phyloP scores from a whole-genome alignment of 352 stramenopile species.

The Phytopythium mirpurense region DNA sequence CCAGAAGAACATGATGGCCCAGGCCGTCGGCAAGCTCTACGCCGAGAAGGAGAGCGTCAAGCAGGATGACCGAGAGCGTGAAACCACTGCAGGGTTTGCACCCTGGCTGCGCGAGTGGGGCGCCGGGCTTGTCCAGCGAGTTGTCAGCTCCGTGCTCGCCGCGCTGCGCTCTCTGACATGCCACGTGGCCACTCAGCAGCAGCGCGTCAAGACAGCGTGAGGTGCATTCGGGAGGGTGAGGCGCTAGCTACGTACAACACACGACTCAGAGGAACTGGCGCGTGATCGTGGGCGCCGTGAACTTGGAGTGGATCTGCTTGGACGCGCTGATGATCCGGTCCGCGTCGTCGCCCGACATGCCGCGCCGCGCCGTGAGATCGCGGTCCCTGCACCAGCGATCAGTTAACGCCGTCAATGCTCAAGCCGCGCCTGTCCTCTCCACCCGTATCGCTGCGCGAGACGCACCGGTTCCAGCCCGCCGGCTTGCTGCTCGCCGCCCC shows the following conservation, averaged over 20 bases:
- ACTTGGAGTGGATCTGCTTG: slow-evolving; percentile 82
- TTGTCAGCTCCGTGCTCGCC: slow-evolving; percentile 14
- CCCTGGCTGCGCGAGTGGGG: slow-evolving; percentile 3
- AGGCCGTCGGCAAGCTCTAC: slow-evolving; percentile 67
- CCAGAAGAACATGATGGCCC: slow-evolving; percentile 73
- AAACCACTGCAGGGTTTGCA: background rate
- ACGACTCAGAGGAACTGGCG: slow-evolving; percentile 68
- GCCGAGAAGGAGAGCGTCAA: slow-evolving; percentile 49
- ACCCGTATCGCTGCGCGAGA: background rate
- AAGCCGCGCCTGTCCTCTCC: background rate
- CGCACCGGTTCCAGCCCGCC: slow-evolving; percentile 60
- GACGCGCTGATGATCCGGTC: slow-evolving; percentile 70
- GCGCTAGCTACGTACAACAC: background rate
- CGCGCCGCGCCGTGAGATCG: slow-evolving; percentile 48
- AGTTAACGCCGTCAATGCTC: background rate
- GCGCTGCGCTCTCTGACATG: background rate
- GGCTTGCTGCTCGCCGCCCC: slow-evolving; percentile 11
- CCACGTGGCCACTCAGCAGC: background rate
- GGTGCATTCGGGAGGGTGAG: background rate
- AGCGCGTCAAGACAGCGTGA: slow-evolving; percentile 4
- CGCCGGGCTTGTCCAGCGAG: slow-evolving; percentile 10
- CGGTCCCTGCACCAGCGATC: slow-evolving; percentile 39
- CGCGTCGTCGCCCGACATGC: slow-evolving; percentile 67
- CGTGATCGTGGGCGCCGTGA: slow-evolving; percentile 76
- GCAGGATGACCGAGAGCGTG: background rate